Evolutionary conservation across 176 grass and related monocot species (phyloP).

Genomic region (Sorghum bicolor): DNA sequence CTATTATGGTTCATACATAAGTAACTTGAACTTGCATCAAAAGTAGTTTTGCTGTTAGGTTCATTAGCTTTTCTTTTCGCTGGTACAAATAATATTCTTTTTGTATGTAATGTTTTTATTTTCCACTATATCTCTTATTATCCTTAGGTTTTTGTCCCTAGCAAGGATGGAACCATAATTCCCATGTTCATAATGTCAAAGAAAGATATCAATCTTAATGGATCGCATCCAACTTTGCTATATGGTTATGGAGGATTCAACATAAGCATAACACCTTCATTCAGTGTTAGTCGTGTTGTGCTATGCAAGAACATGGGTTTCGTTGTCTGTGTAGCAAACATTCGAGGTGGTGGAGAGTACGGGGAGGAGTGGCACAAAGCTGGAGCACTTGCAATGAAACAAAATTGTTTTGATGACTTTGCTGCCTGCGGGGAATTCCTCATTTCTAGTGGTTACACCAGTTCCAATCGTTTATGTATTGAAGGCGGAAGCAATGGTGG

Average conservation of each 20-base stretch:
- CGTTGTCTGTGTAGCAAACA: constrained; percentile 78
- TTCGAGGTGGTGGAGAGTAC: constrained; percentile 95
- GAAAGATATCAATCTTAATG: constrained; percentile 73
- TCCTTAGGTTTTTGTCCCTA: constrained; percentile 68
- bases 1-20: not conserved
- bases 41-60: not conserved
- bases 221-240: constrained; percentile 73
- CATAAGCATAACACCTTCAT: constrained; percentile 77
- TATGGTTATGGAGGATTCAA: constrained; percentile 98
- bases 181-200: constrained; percentile 90
- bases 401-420: constrained; percentile 98
- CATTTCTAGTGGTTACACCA: constrained; percentile 73
- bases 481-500: constrained; percentile 97
- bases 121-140: constrained; percentile 15
- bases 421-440: constrained; percentile 74
- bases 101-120: not conserved
- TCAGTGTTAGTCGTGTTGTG: constrained; percentile 69
- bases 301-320: constrained; percentile 70
- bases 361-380: constrained; percentile 99
- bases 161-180: constrained; percentile 83
- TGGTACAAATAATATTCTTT: constrained; percentile 5
- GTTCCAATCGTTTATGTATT: constrained; percentile 63
- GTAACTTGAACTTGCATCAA: not conserved
- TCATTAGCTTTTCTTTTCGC: not conserved
- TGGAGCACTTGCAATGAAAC: constrained; percentile 77